A percentile compares a stretch with the other conserved stretches of the same genome.
phyloP scores from a whole-genome alignment of 2,329 filamentous ascomycete species.

The Parafenestella ontariensis region DNA sequence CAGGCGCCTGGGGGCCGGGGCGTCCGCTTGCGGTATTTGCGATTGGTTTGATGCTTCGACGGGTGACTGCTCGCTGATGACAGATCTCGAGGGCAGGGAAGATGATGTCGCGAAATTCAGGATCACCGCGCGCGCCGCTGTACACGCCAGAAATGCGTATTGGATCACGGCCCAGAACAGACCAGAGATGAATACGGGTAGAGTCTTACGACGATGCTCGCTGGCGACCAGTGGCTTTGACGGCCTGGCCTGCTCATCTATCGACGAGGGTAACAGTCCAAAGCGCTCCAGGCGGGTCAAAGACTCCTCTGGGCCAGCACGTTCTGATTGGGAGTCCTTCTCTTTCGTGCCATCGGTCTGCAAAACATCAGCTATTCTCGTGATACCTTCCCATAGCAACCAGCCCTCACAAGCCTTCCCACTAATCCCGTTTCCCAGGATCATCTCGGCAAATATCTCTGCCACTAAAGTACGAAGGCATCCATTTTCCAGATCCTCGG shows the following conservation, averaged over 20 bases:
- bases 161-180: slow-evolving; percentile 66
- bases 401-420: slow-evolving; percentile 85
- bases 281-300: slow-evolving; percentile 62
- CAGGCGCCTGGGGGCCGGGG: slow-evolving; percentile 43
- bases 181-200: slow-evolving; percentile 28
- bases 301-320: slow-evolving; percentile 32
- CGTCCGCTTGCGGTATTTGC: slow-evolving; percentile 32
- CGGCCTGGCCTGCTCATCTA: slow-evolving; percentile 34
- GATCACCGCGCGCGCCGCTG: slow-evolving; percentile 70
- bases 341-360: slow-evolving; percentile 42
- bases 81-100: slow-evolving; percentile 66
- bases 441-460: slow-evolving; percentile 88
- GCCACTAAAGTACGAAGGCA: slow-evolving; percentile 83
- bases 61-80: slow-evolving; percentile 39
- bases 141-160: slow-evolving; percentile 58
- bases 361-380: slow-evolving; percentile 68
- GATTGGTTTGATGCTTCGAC: slow-evolving; percentile 41
- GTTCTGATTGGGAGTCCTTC: slow-evolving; percentile 37
- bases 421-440: slow-evolving; percentile 81
- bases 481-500: slow-evolving; percentile 88
- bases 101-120: slow-evolving; percentile 71
- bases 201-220: slow-evolving; percentile 19
- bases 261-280: slow-evolving; percentile 57
- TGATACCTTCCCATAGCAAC: slow-evolving; percentile 85
- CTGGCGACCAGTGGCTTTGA: slow-evolving; percentile 13